Conservation (phyloP, 2,329 filamentous ascomycete genomes). For the Alternaria sp. region DNA sequence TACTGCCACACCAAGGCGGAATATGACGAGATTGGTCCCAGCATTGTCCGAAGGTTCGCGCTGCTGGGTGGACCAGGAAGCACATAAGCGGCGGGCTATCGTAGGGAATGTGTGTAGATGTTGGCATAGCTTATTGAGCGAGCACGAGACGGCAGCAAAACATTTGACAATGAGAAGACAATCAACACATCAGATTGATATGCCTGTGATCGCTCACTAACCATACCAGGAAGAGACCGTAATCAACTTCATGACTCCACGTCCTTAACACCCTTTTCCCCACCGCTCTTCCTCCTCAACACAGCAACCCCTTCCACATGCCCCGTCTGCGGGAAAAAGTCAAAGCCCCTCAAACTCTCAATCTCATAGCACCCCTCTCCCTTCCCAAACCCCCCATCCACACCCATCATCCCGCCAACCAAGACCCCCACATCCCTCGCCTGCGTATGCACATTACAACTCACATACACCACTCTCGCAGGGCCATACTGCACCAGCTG, state of each 20-base stretch:
- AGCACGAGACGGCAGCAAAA: constrained; percentile 24
- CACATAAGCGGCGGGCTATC: constrained; percentile 56
- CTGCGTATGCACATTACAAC: constrained; percentile 98
- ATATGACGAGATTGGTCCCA: constrained; percentile 94
- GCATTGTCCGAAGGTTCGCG: constrained; percentile 93
- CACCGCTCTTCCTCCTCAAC: constrained; percentile 52
- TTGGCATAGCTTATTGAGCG: constrained; percentile 17
- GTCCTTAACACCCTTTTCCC: background rate
- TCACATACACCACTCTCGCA: constrained; percentile 86
- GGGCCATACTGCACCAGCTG: constrained; percentile 83
- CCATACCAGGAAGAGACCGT: background rate
- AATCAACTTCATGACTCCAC: background rate
- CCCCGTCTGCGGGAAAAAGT: constrained; percentile 91
- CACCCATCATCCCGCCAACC: constrained; percentile 69
- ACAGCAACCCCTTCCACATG: constrained; percentile 72
- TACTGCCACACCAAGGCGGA: constrained; percentile 83
- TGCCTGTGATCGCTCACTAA: background rate
- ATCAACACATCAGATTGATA: constrained; percentile 1
- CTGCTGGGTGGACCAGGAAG: constrained; percentile 90
- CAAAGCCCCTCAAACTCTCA: constrained; percentile 89
- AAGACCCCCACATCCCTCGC: constrained; percentile 89
- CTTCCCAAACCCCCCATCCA: constrained; percentile 44
- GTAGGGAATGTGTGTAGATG: constrained; percentile 2
- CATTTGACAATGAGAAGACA: constrained; percentile 17
- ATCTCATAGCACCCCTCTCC: constrained; percentile 71